phyloP scores from a whole-genome alignment of 257 asterid species.

The Linaria vulgaris region DNA sequence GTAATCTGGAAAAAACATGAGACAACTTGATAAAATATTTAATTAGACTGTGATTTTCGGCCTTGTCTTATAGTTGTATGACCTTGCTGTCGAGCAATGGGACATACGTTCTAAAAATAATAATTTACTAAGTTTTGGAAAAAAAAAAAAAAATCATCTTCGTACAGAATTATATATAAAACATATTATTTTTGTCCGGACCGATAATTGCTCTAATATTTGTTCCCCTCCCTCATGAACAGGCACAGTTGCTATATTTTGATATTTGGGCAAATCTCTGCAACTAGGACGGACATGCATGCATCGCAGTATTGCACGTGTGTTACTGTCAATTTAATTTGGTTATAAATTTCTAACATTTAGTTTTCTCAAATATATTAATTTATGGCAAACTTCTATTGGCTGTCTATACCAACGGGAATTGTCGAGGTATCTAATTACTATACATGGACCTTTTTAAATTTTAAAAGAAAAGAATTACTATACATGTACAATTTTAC shows the following conservation, averaged over 20 bases:
- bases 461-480: no score
- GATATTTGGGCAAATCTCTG: slow-evolving; percentile 23
- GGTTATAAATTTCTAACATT: background rate
- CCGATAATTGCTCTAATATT: background rate
- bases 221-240: slow-evolving; percentile 15
- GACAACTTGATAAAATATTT: no score
- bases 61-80: no score
- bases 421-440: background rate
- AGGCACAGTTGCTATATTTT: slow-evolving; percentile 24
- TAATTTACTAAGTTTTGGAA: no score
- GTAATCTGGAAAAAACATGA: no score
- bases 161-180: slow-evolving; percentile 1
- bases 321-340: slow-evolving; percentile 7
- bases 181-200: slow-evolving; percentile 24
- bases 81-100: no score
- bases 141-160: no score
- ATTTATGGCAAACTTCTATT: background rate
- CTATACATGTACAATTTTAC: no score
- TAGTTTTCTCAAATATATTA: no score
- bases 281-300: slow-evolving; percentile 27
- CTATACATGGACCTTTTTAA: no score
- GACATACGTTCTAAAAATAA: no score
- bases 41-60: no score
- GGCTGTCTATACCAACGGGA: background rate
- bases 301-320: slow-evolving; percentile 42